These are phyloP conservation scores for Ilex asprella DNA, from an alignment of 257 asterid genomes.

Conservation along the genomic window DNA sequence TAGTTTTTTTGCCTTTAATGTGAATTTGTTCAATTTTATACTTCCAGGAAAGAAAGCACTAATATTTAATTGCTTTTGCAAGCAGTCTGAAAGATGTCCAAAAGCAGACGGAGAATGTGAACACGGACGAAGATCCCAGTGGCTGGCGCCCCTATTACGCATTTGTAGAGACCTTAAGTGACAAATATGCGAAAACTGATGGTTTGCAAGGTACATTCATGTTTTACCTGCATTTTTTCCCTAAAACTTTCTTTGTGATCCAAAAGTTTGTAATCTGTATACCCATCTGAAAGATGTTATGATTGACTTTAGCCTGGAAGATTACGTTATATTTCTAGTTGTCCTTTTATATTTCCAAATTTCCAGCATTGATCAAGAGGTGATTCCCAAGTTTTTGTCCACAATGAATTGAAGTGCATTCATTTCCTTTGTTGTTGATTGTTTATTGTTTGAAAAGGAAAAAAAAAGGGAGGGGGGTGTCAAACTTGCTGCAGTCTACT, in stretches of 20 bases:
- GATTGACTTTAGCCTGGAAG: not conserved
- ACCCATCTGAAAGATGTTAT: not conserved
- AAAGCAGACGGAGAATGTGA: conserved; percentile 57
- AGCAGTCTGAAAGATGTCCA: conserved; percentile 61
- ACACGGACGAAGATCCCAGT: conserved; percentile 75
- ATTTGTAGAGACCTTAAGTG: conserved; percentile 67
- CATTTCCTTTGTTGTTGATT: too few relatives aligned
- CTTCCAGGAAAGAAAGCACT: not conserved
- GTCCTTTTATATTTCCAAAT: too few relatives aligned
- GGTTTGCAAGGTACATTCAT: conserved; percentile 54
- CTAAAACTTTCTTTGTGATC: not conserved
- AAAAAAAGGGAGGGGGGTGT: too few relatives aligned
- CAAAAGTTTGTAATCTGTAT: not conserved
- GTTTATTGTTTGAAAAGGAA: too few relatives aligned
- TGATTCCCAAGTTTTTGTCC: too few relatives aligned
- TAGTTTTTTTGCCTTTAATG: conserved; percentile 35
- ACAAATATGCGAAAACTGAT: conserved; percentile 68
- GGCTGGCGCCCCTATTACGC: conserved; percentile 76
- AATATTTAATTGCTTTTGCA: conserved; percentile 7
- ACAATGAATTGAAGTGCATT: too few relatives aligned
- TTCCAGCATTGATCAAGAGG: too few relatives aligned
- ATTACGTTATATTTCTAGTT: too few relatives aligned
- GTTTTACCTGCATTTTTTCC: conserved; percentile 6
- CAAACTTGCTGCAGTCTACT: too few relatives aligned
- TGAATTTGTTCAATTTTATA: not conserved